A percentile compares a stretch with the other conserved stretches of the same genome.
Conservation (phyloP, 176 grass and related monocot species). For the Alloteropsis semialata region DNA sequence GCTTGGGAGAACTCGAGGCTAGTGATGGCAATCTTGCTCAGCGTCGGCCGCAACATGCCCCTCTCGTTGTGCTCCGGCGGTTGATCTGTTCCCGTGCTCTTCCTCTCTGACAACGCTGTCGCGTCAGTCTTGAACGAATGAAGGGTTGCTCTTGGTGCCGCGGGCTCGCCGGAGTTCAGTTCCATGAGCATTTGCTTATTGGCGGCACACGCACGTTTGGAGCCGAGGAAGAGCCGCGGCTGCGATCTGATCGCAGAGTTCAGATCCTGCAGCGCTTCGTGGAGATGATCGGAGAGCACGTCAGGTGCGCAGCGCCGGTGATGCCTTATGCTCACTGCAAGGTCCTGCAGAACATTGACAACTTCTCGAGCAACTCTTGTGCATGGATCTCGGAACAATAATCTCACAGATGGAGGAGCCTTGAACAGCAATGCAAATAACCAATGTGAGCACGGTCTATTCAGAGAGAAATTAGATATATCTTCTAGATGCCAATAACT, state of each 20-base stretch:
- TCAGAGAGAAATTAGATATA: background rate
- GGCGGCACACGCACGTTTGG: conserved; percentile 33
- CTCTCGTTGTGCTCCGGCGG: conserved; percentile 32
- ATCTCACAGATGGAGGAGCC: conserved; percentile 58
- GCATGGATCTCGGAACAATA: conserved; percentile 72
- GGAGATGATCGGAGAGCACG: conserved; percentile 27
- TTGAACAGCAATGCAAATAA: conserved; percentile 19
- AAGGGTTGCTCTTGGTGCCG: conserved; percentile 27
- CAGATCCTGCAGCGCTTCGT: conserved; percentile 30
- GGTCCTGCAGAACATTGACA: conserved; percentile 76
- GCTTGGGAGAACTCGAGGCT: conserved; percentile 92
- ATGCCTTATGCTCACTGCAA: conserved; percentile 45
- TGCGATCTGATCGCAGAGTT: conserved; percentile 10
- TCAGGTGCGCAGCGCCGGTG: conserved; percentile 25
- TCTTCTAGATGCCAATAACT: background rate
- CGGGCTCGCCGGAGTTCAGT: conserved; percentile 21
- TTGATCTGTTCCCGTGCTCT: conserved; percentile 20
- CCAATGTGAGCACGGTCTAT: conserved; percentile 23
- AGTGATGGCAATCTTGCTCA: conserved; percentile 76
- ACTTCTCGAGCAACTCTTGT: conserved; percentile 67
- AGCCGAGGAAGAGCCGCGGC: conserved; percentile 27
- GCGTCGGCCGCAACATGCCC: conserved; percentile 49
- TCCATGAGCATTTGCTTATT: conserved; percentile 35
- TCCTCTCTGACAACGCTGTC: conserved; percentile 41
- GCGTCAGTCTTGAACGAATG: conserved; percentile 68